phyloP scores from a whole-genome alignment of 257 asterid genomes.

The Phtheirospermum japonicum region DNA sequence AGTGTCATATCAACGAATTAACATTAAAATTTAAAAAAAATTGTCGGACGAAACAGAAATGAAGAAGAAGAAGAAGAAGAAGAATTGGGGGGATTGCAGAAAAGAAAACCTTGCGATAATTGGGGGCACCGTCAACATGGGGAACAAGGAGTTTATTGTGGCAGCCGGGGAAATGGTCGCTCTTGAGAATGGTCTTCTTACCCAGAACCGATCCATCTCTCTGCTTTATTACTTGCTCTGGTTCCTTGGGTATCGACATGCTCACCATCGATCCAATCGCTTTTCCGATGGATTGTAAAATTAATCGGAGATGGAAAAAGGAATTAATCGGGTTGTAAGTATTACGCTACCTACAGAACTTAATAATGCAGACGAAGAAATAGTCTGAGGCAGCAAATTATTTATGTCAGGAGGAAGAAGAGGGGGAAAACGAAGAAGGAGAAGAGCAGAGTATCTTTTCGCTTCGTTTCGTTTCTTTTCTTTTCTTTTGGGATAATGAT shows the following conservation, averaged over 20 bases:
- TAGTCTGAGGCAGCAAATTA: too few species aligned
- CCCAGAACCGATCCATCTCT: constrained; percentile 98
- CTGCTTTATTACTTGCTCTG: constrained; percentile 78
- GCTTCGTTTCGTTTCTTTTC: too few species aligned
- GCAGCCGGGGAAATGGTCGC: constrained; percentile 99
- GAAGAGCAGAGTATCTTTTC: too few species aligned
- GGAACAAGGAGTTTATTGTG: constrained; percentile 88
- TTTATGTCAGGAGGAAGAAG: too few species aligned
- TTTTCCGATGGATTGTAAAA: not conserved
- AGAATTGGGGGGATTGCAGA: too few species aligned
- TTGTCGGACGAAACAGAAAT: not conserved
- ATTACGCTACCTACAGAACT: too few species aligned
- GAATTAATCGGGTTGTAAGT: too few species aligned
- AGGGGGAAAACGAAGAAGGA: too few species aligned
- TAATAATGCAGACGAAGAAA: too few species aligned
- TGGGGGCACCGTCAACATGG: constrained; percentile 93
- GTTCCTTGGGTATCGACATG: constrained; percentile 80
- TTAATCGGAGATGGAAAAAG: not conserved
- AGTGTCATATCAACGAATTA: not conserved
- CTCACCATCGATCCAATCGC: constrained; percentile 27
- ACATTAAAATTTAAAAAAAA: not conserved
- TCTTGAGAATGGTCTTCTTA: constrained; percentile 92
- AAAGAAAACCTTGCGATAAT: constrained; percentile 92
- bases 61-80: not conserved
- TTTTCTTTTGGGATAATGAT: too few species aligned